These are phyloP conservation scores for Bondarzewia mesenterica DNA, from an alignment of 1,284 basidiomycete species.

Conservation along the genomic window DNA sequence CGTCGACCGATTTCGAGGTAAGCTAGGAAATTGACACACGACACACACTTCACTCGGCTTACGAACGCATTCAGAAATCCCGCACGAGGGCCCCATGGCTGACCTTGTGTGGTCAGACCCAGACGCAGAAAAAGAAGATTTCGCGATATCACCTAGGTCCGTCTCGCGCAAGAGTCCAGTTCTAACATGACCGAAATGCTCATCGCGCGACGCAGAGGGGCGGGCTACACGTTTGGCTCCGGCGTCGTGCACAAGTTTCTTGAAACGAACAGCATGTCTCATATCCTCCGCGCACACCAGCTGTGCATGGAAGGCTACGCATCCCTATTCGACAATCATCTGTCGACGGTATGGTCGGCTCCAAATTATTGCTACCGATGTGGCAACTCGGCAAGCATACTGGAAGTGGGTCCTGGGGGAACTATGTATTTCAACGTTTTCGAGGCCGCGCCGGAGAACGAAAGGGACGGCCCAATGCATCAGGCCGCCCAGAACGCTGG, in stretches of 20 bases:
- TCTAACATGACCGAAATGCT: conserved; percentile 8
- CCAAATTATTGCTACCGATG: conserved; percentile 99
- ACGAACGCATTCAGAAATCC: conserved; percentile 96
- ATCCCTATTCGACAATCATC: conserved; percentile 88
- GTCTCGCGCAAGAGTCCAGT: conserved; percentile 19
- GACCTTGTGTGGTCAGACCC: conserved; percentile 99
- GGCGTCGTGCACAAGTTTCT: conserved; percentile 99
- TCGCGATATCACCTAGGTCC: conserved; percentile 94
- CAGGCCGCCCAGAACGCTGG: conserved; percentile 62
- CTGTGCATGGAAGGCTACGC: conserved; percentile 99
- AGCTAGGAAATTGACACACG: too few relatives aligned
- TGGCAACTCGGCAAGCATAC: conserved; percentile 93
- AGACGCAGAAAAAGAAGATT: conserved; percentile 98
- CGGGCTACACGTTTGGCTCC: conserved; percentile 98
- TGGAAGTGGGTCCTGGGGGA: conserved; percentile 91
- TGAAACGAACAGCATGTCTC: conserved; percentile 91
- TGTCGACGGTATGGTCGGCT: conserved; percentile 98
- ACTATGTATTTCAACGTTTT: conserved; percentile 96
- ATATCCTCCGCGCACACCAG: conserved; percentile 97
- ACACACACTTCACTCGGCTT: too few relatives aligned
- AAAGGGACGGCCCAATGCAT: conserved; percentile 73
- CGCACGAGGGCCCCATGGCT: conserved; percentile 99
- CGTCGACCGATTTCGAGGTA: conserved; percentile 94
- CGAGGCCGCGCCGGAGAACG: conserved; percentile 98
- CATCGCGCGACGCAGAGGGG: conserved; percentile 77